These are phyloP conservation scores for Pyropia yezoensis DNA, from an alignment of 23 red algal genomes.

Conservation along the genomic window DNA sequence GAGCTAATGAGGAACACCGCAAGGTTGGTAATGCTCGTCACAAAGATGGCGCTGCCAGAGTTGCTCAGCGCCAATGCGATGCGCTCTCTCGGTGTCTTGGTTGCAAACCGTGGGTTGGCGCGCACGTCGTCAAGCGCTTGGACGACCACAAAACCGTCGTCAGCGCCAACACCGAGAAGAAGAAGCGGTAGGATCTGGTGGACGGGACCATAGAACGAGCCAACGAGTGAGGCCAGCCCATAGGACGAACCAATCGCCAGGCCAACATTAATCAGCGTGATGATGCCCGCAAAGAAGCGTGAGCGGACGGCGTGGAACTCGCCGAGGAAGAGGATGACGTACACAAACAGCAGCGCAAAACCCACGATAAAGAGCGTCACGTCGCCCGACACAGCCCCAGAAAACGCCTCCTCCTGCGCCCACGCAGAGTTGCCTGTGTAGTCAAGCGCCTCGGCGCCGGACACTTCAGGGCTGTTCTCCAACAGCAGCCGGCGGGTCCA, in stretches of 20 bases:
- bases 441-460: constrained; percentile 1
- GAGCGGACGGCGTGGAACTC: constrained; percentile 59
- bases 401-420: constrained; percentile 25
- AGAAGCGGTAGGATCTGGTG: constrained; percentile 65
- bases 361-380: constrained; percentile 33
- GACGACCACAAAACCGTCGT: constrained; percentile 60
- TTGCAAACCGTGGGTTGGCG: background rate
- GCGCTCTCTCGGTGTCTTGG: constrained; percentile 9
- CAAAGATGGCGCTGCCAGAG: constrained; percentile 39
- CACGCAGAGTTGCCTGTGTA: constrained; percentile 19
- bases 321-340: constrained; percentile 54
- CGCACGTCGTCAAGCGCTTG: constrained; percentile 30
- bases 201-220: constrained; percentile 59
- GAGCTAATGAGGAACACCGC: constrained; percentile 48
- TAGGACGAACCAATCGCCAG: constrained; percentile 41
- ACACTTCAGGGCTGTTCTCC: constrained; percentile 7
- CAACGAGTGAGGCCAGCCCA: constrained; percentile 43
- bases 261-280: constrained; percentile 30
- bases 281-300: constrained; percentile 31
- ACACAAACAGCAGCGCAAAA: constrained; percentile 48
- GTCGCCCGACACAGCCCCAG: constrained; percentile 31
- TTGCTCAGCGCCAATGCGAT: constrained; percentile 46
- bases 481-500: constrained; percentile 26
- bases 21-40: constrained; percentile 53
- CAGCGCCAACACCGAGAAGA: constrained; percentile 59